Conservation (phyloP, 1,284 basidiomycete species). For the Ceratorhiza oryzae-sativae region DNA sequence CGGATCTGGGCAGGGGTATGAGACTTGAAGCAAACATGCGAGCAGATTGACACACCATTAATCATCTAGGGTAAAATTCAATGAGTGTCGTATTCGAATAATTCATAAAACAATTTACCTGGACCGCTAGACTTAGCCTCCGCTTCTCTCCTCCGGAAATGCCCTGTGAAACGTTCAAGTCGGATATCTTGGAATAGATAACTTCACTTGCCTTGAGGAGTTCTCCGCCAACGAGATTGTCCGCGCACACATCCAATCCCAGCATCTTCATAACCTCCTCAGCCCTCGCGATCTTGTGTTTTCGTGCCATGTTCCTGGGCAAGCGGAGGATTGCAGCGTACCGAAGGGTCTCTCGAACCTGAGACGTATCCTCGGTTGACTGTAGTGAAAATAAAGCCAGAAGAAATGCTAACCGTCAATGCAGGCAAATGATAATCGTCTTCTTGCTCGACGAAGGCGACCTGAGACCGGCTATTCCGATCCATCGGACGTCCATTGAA, state of each 20-base stretch:
- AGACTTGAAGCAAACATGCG: background rate
- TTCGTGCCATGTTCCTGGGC: conserved; percentile 52
- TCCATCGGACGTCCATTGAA: conserved; percentile 50
- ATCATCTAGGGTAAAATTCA: conserved; percentile 36
- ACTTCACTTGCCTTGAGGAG: conserved; percentile 51
- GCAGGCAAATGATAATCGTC: conserved; percentile 58
- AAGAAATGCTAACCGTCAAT: conserved; percentile 54
- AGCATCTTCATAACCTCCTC: conserved; percentile 59
- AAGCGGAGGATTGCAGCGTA: conserved; percentile 60
- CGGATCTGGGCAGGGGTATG: conserved; percentile 48
- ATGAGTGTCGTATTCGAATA: conserved; percentile 49
- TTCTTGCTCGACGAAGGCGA: conserved; percentile 62
- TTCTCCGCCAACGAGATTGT: conserved; percentile 60
- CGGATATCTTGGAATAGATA: background rate
- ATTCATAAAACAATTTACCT: conserved; percentile 48
- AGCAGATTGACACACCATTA: conserved; percentile 28
- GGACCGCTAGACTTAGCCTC: conserved; percentile 59
- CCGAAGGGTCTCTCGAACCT: conserved; percentile 55
- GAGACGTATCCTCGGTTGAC: background rate
- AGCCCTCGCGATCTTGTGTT: conserved; percentile 55
- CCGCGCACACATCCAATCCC: conserved; percentile 60
- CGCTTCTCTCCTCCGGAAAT: conserved; percentile 64
- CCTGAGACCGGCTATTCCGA: conserved; percentile 49
- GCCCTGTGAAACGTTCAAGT: conserved; percentile 46
- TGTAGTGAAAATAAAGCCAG: background rate